Conservation (phyloP, 306 rosid genomes). For the Prunus mume region DNA sequence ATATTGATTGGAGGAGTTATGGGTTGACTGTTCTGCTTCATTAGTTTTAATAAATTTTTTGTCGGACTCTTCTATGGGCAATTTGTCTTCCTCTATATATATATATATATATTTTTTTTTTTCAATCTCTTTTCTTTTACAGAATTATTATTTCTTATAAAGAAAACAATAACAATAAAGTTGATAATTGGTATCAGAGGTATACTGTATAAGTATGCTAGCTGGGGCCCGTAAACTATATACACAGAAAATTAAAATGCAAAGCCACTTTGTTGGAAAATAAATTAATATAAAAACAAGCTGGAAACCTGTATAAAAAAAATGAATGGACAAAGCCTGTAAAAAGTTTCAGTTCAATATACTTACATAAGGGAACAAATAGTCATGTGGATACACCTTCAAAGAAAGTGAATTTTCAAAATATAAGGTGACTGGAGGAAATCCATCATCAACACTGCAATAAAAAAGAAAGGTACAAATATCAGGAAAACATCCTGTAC, state of each 20-base stretch:
- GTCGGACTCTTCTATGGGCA: background rate
- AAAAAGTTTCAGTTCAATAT: slow-evolving; percentile 4
- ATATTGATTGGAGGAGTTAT: no score
- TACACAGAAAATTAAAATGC: background rate
- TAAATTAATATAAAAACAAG: background rate
- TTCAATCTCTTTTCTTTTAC: background rate
- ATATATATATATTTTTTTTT: background rate
- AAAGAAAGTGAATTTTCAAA: slow-evolving; percentile 79
- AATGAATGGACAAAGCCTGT: background rate
- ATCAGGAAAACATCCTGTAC: slow-evolving; percentile 8
- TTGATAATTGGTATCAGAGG: background rate
- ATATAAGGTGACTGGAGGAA: slow-evolving; percentile 75
- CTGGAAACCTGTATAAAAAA: background rate
- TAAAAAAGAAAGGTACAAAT: slow-evolving; percentile 25
- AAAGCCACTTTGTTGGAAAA: background rate
- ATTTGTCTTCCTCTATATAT: background rate
- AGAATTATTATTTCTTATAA: background rate
- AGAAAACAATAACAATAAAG: background rate
- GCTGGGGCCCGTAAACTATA: background rate
- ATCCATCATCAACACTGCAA: slow-evolving; percentile 88
- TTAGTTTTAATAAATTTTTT: background rate
- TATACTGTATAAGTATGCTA: background rate
- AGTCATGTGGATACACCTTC: slow-evolving; percentile 93
- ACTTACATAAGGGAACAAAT: slow-evolving; percentile 83
- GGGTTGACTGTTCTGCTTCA: no score